Base-by-base conservation (phyloP, 805 yeast genomes). In the Yarrowia sp. region DNA sequence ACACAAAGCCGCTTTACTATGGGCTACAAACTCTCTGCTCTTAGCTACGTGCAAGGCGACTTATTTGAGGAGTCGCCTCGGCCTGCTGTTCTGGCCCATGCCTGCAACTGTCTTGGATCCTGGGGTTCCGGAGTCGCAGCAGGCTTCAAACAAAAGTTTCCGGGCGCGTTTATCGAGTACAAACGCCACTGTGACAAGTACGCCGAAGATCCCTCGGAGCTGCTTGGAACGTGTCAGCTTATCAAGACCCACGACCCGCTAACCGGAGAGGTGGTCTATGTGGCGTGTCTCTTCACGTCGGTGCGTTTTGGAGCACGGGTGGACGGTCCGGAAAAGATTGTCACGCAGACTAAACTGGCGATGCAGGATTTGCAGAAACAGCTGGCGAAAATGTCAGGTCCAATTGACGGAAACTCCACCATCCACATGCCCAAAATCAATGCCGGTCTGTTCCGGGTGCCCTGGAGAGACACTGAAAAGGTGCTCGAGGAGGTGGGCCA, bases 91-190 rank as follows among this genome's bases (percentile, higher is more conserved):
- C 74, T 90, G 2, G 88, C 89, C 0, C 96, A 91, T 74, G 87
- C 96, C 0, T 91, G 96, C 74, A 91, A 91, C 74, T 86, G 92
- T 39, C 79, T 81, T 33, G 96, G 96, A 0, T 74, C 80, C 0
- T 91, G 96, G 96, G 93, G 94, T 8, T 94, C 91, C 3, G 96
- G 96, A 0, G 84, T 91, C 2, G 96, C 96, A 0, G 79, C 79
- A 3, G 83, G 78, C 33, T 84, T 91, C 72, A 83, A 82, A 24
- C 66, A 72, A n/a, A 76, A 79, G 55, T 90, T 81, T 74, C 92
- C 91, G 1, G 73, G 79, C 1, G 84, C 93, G 3, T 88, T 83
- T 71, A 70, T 74, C 44, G 71, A 72, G 4, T 89, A 90, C 68
- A 69, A 73, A 12, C 70, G 74, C 0, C 78, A 81, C 71, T 86